These are phyloP conservation scores for Hymenochaete sp. DNA, from an alignment of 1,284 basidiomycete species.

Conservation along the genomic window DNA sequence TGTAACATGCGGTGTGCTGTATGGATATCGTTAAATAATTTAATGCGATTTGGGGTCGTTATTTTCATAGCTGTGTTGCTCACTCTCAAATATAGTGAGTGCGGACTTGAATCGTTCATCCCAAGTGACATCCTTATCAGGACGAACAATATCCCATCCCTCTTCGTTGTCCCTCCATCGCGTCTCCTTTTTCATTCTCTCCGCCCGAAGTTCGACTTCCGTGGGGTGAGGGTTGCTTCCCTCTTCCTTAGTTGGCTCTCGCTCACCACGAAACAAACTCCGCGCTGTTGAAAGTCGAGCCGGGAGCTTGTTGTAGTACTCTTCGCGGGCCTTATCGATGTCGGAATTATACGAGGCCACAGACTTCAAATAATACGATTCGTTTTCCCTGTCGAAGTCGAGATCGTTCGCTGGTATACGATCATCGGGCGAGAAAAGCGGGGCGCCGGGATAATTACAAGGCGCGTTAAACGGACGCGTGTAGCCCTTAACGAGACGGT, in stretches of 20 bases:
- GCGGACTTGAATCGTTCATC: slow-evolving; percentile 63
- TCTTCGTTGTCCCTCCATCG: slow-evolving; percentile 71
- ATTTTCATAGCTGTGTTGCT: slow-evolving; percentile 2
- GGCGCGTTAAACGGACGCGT: slow-evolving; percentile 57
- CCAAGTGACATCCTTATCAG: slow-evolving; percentile 61
- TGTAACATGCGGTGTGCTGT: not conserved
- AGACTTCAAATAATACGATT: slow-evolving; percentile 63
- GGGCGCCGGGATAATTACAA: slow-evolving; percentile 19
- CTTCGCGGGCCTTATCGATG: slow-evolving; percentile 60
- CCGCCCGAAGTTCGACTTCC: slow-evolving; percentile 78
- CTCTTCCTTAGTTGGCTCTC: slow-evolving; percentile 86
- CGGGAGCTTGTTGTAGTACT: slow-evolving; percentile 73
- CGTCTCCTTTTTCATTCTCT: slow-evolving; percentile 80
- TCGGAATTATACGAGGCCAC: slow-evolving; percentile 48
- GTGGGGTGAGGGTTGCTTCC: slow-evolving; percentile 72
- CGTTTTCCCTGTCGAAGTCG: slow-evolving; percentile 64
- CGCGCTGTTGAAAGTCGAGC: slow-evolving; percentile 69
- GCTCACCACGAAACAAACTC: slow-evolving; percentile 62
- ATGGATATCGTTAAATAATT: not conserved
- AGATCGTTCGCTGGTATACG: slow-evolving; percentile 41
- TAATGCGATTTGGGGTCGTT: not conserved
- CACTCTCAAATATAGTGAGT: slow-evolving; percentile 50
- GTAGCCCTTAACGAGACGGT: slow-evolving; percentile 58
- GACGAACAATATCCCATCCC: slow-evolving; percentile 72
- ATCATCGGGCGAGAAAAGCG: slow-evolving; percentile 24